A percentile compares a stretch with the other conserved stretches of the same genome.
Evolutionary conservation across 169 alveolate genomes (phyloP).

Genomic region (Toxoplasma gondii): DNA sequence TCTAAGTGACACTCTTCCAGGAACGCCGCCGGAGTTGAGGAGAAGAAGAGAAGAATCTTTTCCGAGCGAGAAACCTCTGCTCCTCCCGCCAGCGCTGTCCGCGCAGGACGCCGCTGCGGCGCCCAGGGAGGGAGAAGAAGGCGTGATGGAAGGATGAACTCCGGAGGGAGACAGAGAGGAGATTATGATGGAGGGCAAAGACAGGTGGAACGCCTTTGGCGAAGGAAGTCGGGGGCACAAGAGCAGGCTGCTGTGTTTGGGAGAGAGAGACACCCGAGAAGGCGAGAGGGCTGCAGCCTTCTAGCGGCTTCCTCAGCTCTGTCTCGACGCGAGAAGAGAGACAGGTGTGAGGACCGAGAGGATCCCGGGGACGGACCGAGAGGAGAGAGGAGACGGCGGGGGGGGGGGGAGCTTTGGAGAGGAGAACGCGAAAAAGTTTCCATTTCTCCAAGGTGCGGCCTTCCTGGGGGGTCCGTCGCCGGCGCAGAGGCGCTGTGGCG

Average conservation of each 20-base stretch:
- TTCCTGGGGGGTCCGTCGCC: too few species aligned
- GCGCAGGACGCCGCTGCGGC: not conserved
- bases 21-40: constrained; percentile 63
- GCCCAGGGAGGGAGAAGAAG: not conserved
- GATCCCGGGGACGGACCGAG: not conserved
- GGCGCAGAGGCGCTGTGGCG: too few species aligned
- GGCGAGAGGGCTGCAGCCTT: not conserved
- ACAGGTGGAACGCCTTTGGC: too few species aligned
- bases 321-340: too few species aligned
- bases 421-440: not conserved
- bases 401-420: not conserved
- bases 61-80: not conserved
- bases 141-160: not conserved
- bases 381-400: not conserved
- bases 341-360: not conserved
- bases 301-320: too few species aligned
- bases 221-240: too few species aligned
- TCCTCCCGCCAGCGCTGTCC: not conserved
- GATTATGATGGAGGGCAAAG: too few species aligned
- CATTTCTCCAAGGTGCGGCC: too few species aligned
- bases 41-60: constrained; percentile 14
- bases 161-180: not conserved
- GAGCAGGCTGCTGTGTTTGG: too few species aligned
- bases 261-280: not conserved
- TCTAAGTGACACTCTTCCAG: constrained; percentile 63